Evolutionary conservation across 805 yeast genomes (phyloP), one percentile per base, ranked within the genome.

Genomic region (Osmozyma mogii): DNA sequence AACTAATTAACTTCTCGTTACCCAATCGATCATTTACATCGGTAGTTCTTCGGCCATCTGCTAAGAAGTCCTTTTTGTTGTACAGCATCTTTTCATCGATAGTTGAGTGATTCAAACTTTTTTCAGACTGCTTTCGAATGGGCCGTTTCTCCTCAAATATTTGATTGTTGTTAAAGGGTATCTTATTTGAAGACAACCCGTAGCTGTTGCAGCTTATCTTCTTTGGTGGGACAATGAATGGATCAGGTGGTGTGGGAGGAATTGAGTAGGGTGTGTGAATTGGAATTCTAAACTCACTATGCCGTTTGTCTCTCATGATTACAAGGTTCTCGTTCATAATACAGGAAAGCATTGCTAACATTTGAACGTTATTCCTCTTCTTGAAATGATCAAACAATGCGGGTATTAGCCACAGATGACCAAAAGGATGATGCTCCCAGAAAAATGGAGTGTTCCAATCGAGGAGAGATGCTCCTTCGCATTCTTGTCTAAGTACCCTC

Each of bases 281-380:
- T 1, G 76, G 72, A 8, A 68, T 47, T 29, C 53, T 54, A 30
- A 50, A 24, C 5, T 43, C 45, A 4, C 48, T 39, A 27, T 25
- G 23, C 13, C 23, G 15, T 8, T 28, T 31, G 11, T 31, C 32
- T 16, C 18, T 22, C 10, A 36, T 12, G 15, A 31, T 38, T 9
- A 30, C 22, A 5, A 23, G 31, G 41, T 65, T 68, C 44, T 65
- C 82, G 44, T 61, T 65, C 33, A 83, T 54, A 4, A 84, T 65
- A 54, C 95, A 84, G 3, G 89, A 72, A 40, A 87, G 54, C 85
- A 84, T 82, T 1, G 94, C 95, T 15, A 88, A 58, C 95, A 89
- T 84, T 51, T 89, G 96, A 16, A 84, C 55, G 45, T 89, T 80
- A 2, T 78, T 75, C 24, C 63, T 47, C 19, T 45, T 55, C 43